These are phyloP conservation scores for Symbiodinium natans DNA, from an alignment of 73 alveolate species.

Conservation along the genomic window DNA sequence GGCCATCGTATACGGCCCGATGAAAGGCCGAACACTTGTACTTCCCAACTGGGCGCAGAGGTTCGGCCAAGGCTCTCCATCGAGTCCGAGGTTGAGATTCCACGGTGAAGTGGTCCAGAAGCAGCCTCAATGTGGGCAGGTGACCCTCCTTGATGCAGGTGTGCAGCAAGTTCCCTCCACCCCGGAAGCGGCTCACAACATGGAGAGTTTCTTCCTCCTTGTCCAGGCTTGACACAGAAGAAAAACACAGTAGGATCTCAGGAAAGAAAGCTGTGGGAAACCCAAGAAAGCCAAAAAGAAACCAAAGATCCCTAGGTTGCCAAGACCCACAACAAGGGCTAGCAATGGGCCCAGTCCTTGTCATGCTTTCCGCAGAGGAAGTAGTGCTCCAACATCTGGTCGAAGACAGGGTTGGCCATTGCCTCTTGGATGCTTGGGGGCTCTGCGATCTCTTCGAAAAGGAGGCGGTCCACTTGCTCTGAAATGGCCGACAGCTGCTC, in stretches of 20 bases:
- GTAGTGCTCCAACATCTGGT: conserved; percentile 19
- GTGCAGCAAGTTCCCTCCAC: conserved; percentile 23
- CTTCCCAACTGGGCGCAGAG: conserved; percentile 31
- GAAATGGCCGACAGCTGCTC: not conserved
- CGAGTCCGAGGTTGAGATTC: conserved; percentile 18
- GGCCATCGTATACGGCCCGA: conserved; percentile 12
- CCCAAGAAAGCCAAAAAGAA: no score
- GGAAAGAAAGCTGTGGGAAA: no score
- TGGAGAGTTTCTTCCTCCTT: conserved; percentile 43
- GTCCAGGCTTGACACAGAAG: no score
- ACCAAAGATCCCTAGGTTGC: no score
- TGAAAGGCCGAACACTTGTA: not conserved
- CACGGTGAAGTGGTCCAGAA: conserved; percentile 1
- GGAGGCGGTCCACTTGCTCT: conserved; percentile 23
- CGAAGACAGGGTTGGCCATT: conserved; percentile 12
- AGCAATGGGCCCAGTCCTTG: no score
- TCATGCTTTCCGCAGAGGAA: conserved; percentile 26
- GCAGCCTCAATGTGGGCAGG: not conserved
- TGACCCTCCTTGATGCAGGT: conserved; percentile 53
- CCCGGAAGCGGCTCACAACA: conserved; percentile 14
- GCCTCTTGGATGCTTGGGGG: conserved; percentile 6
- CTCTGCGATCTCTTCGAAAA: conserved; percentile 17
- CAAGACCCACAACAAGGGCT: no score
- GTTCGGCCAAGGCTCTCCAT: conserved; percentile 39
- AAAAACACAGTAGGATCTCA: no score